Evolutionary conservation across 306 rosid genomes (phyloP).

Genomic region (Acacia confusa): DNA sequence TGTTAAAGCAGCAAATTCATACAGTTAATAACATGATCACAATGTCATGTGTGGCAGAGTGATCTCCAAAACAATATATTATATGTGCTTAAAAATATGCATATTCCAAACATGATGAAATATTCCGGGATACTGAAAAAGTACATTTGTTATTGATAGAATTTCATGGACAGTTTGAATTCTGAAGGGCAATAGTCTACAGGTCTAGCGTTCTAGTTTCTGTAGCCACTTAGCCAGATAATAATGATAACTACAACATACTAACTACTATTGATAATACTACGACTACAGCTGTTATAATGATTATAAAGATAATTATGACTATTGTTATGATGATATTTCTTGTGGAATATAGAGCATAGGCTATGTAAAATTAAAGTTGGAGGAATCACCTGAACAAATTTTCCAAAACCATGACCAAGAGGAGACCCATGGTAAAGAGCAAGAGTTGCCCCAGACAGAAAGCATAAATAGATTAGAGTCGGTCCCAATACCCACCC

Average conservation of each 20-base stretch:
- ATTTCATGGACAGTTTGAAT: no score
- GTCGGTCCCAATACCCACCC: slow-evolving; percentile 96
- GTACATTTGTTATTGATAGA: no score
- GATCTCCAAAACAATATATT: no score
- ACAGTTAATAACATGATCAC: no score
- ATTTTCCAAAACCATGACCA: slow-evolving; percentile 82
- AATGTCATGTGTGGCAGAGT: no score
- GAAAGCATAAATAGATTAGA: slow-evolving; percentile 64
- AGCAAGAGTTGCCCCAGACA: slow-evolving; percentile 82
- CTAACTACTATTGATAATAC: neutral
- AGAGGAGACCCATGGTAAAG: slow-evolving; percentile 97
- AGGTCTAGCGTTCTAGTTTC: neutral
- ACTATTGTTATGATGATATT: neutral
- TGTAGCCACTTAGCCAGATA: neutral
- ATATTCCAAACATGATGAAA: no score
- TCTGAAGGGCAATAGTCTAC: neutral
- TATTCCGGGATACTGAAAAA: no score
- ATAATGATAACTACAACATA: neutral
- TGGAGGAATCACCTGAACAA: slow-evolving; percentile 71
- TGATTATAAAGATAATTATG: no score
- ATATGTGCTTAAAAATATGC: no score
- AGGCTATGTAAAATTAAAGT: slow-evolving; percentile 14
- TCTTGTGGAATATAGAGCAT: neutral
- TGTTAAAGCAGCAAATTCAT: no score
- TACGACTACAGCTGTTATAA: neutral